These are phyloP conservation scores for Diaporthe sp. DNA, from an alignment of 2,329 filamentous ascomycete genomes.

Conservation along the genomic window DNA sequence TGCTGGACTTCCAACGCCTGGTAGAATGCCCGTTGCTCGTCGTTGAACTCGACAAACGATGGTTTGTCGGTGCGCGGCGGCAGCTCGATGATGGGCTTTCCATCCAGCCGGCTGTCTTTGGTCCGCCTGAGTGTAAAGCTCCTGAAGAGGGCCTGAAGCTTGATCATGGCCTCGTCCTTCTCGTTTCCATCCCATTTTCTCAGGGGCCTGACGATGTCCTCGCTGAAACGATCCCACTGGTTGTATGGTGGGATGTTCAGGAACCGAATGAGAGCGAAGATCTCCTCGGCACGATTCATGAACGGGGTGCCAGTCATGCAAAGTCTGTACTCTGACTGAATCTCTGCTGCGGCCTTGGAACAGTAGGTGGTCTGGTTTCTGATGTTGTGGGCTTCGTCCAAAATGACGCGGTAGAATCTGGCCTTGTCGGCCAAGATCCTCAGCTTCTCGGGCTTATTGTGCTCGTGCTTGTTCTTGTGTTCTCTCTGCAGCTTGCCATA, in stretches of 20 bases:
- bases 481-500: slow-evolving; percentile 36
- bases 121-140: slow-evolving; percentile 84
- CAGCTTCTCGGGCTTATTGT: neutral
- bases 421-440: neutral
- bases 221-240: slow-evolving; percentile 47
- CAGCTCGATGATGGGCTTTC: slow-evolving; percentile 77
- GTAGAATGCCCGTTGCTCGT: slow-evolving; percentile 76
- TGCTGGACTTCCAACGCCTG: slow-evolving; percentile 44
- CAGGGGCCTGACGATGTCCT: slow-evolving; percentile 49
- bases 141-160: slow-evolving; percentile 74
- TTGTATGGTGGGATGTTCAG: slow-evolving; percentile 44
- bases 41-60: slow-evolving; percentile 73
- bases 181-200: slow-evolving; percentile 26
- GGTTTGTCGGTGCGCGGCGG: slow-evolving; percentile 73
- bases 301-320: slow-evolving; percentile 41
- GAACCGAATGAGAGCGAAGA: slow-evolving; percentile 51
- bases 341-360: slow-evolving; percentile 32
- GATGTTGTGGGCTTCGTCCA: slow-evolving; percentile 38
- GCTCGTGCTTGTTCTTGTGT: slow-evolving; percentile 31
- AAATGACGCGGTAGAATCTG: slow-evolving; percentile 27
- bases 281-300: slow-evolving; percentile 37
- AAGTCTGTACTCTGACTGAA: slow-evolving; percentile 32
- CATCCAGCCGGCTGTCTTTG: slow-evolving; percentile 82
- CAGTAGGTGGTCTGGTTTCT: slow-evolving; percentile 16
- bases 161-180: neutral